Conservation (phyloP, 179 eudicot species). For the Monotropa hypopitys region DNA sequence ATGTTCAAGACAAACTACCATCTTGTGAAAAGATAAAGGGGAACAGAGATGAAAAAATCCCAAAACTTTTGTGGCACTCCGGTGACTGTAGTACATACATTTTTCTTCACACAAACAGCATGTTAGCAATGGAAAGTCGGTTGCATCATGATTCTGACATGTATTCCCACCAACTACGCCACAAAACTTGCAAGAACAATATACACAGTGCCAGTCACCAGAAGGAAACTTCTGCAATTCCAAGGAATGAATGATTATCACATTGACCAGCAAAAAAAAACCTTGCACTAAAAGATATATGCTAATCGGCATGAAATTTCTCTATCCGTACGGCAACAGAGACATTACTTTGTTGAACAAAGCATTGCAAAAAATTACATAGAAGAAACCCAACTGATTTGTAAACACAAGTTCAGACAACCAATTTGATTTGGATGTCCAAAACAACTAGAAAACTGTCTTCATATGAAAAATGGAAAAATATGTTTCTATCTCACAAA, state of each 20-base stretch:
- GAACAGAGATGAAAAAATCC: background rate
- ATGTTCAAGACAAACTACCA: conserved; percentile 11
- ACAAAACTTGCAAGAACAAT: conserved; percentile 87
- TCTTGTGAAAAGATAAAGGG: background rate
- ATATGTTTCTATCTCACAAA: background rate
- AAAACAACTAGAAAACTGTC: background rate
- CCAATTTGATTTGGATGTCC: background rate
- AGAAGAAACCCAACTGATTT: background rate
- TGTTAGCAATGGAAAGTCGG: conserved; percentile 27
- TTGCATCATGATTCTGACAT: conserved; percentile 18
- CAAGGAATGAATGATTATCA: background rate
- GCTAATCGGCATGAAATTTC: background rate
- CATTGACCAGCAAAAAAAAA: background rate
- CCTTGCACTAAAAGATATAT: background rate
- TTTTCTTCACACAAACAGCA: conserved; percentile 79
- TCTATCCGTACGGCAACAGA: background rate
- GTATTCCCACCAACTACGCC: conserved; percentile 30
- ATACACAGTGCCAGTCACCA: conserved; percentile 86
- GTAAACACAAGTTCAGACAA: background rate
- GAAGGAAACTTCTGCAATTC: conserved; percentile 62
- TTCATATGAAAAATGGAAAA: background rate
- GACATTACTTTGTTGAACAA: background rate
- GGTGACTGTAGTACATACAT: conserved; percentile 28
- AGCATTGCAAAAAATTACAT: background rate
- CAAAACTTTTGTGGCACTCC: background rate